Base-by-base conservation (phyloP, 169 alveolate species). In the Eimeria sp. region DNA sequence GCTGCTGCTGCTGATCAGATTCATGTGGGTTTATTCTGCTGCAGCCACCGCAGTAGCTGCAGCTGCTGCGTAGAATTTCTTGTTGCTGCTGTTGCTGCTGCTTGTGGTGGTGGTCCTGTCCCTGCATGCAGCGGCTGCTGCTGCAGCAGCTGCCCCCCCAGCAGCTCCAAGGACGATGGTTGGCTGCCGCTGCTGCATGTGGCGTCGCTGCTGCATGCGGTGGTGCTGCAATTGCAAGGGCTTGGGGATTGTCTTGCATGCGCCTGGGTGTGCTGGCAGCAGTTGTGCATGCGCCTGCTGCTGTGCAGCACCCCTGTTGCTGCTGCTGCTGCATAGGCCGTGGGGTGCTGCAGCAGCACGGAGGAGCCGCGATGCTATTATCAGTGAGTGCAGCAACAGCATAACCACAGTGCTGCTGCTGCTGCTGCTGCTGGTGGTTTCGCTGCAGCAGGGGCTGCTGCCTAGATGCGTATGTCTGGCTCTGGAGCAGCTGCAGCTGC, bases 311-410 rank as follows among this genome's bases (percentile, higher is more conserved):
- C 87, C 25, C 30, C 87, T 40, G 61, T 34, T 76, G 87, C 61
- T 40, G 87, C 87, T 76, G 87, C 40, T 65, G 65, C 57, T 43
- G 65, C 65, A 40, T 34, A 0, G 87, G 27, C 6, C 87, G 18
- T 11, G 63, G 87, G 43, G 34, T 76, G 87, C 87, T 76, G 87
- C 87, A 34, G 87, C 87, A 34, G 87, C 87, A 43, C 9, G 65
- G 34, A 6, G 34, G 2, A 40, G 34, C n/a, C 13, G 43, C 57
- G 61, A 40, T 9, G 30, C 87, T 9, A 18, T 27, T 4, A 20
- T 16, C 27, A 4, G 58, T 16, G 34, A 76, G 61, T 20, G 87
- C 87, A 34, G 87, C 87, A 76, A 10, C 27, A 43, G 61, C 61
- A 54, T 5, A 16, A 18, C 70, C 70, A 18, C 70, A 61, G 5